Percentiles rank a stretch among this genome's conserved stretches.
phyloP scores from a whole-genome alignment of 73 alveolate species.

The Urostyla sp. region DNA sequence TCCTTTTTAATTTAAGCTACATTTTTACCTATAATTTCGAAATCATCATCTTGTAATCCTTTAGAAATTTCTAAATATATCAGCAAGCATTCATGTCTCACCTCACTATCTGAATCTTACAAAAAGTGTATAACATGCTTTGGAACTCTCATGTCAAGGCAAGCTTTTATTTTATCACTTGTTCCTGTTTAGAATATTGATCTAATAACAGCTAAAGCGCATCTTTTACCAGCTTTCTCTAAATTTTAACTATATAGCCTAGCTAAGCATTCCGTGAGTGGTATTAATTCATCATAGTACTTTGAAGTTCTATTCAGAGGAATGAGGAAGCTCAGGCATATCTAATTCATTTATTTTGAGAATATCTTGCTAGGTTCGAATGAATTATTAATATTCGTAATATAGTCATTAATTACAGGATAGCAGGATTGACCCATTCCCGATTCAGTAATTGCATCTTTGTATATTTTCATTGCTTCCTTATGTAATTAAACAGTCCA shows the following conservation, averaged over 20 bases:
- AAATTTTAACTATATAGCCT: constrained; percentile 46
- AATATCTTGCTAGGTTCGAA: constrained; percentile 57
- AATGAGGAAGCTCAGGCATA: constrained; percentile 55
- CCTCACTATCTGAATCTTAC: constrained; percentile 66
- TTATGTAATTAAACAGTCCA: constrained; percentile 83
- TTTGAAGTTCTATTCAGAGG: constrained; percentile 52
- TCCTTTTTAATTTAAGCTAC: constrained; percentile 51
- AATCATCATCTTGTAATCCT: constrained; percentile 72
- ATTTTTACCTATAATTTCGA: constrained; percentile 55
- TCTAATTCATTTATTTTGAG: constrained; percentile 47
- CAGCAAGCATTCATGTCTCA: constrained; percentile 63
- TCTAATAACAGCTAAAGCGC: constrained; percentile 80
- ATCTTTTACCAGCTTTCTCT: constrained; percentile 81
- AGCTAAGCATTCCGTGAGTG: constrained; percentile 65
- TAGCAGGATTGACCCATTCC: constrained; percentile 83
- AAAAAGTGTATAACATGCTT: constrained; percentile 66
- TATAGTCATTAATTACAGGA: constrained; percentile 82
- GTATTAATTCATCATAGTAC: constrained; percentile 60
- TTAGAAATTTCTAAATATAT: constrained; percentile 64
- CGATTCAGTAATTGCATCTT: constrained; percentile 85
- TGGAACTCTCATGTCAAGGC: constrained; percentile 89
- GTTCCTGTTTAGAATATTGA: constrained; percentile 82
- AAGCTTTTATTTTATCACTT: constrained; percentile 81
- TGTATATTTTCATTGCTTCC: constrained; percentile 73
- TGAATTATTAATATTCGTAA: constrained; percentile 54